Conservation (phyloP, 208 protist genomes). For the Trypanosoma cruzi region DNA sequence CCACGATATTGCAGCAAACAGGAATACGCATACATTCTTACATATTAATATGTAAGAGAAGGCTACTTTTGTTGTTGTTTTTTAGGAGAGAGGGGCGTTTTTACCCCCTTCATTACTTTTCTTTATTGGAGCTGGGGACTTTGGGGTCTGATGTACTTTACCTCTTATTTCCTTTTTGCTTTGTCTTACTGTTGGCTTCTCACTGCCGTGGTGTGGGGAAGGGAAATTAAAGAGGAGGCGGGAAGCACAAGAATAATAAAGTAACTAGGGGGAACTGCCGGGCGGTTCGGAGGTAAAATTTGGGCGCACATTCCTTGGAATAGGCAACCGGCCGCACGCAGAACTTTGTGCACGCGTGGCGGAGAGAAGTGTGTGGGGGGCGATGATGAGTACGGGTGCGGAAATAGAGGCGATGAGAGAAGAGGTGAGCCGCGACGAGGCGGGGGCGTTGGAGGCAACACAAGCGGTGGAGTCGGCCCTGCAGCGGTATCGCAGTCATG, state of each 20-base stretch:
- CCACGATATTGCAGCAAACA: too few relatives aligned
- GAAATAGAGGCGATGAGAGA: conserved; percentile 19
- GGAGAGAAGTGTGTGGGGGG: neutral
- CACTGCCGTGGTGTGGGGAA: neutral
- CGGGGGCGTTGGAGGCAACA: too few relatives aligned
- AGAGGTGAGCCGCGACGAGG: neutral
- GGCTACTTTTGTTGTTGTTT: too few relatives aligned
- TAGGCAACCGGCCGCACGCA: neutral
- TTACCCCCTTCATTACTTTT: neutral
- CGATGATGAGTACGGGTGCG: neutral
- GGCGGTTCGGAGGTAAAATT: too few relatives aligned
- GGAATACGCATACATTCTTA: too few relatives aligned
- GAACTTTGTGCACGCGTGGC: neutral
- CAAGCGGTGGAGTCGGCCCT: conserved; percentile 3
- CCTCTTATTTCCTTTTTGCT: too few relatives aligned
- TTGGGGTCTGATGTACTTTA: too few relatives aligned
- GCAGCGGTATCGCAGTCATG: conserved; percentile 25
- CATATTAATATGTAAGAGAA: too few relatives aligned
- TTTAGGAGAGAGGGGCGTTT: too few relatives aligned
- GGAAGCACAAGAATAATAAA: neutral
- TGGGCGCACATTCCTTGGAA: neutral
- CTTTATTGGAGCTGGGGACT: too few relatives aligned
- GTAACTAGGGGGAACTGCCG: neutral
- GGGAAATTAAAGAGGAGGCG: neutral
- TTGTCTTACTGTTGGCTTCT: neutral